Base-by-base conservation (phyloP, 768 basidiomycete species). In the Cystofilobasidium ferigula region DNA sequence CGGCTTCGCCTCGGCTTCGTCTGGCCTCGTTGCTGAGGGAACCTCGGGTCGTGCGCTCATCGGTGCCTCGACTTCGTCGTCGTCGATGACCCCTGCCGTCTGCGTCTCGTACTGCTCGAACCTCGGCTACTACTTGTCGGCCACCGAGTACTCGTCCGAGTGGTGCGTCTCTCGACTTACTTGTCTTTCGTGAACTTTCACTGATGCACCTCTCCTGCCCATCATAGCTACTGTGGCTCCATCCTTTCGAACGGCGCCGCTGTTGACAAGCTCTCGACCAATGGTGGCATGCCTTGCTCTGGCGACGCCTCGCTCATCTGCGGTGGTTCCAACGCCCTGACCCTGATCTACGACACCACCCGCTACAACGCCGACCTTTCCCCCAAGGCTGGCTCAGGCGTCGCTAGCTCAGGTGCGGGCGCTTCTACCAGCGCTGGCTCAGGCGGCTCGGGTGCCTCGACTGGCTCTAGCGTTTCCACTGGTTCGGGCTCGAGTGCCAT, bases 221-320 rank as follows among this genome's bases (percentile, higher is more conserved):
- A 20, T 47, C 45, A n/a, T 35, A 63, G 76, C 69, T 76, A 73
- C 71, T 77, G 77, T 80, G 18, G 83, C 80, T 47, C 82, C 80
- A 7, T 77, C 70, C 4, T 83, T 81, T 28, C 85, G 72, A 63
- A 89, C 78, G 40, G 81, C 77, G 73, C 73, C 34, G 58, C 64
- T 5, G 43, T 69, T 35, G 48, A 65, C 16, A 58, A 63, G 1
- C 47, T 62, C 48, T 70, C 70, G 2, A 43, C 69, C 18, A 61
- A 69, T 61, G 71, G 71, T 40, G 64, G 61, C 62, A 74, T 74
- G 74, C 38, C 69, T 24, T 74, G 74, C 62, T 30, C 57, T 22
- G 73, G 74, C 24, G 67, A 71, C 56, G 28, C 63, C 13, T 38
- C 61, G 12, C 30, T 35, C 32, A 62, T 26, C 24, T 45, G 45